Evolutionary conservation across 805 yeast genomes (phyloP), one percentile per base, ranked within the genome.

Genomic region (Wickerhamomyces pijperi): DNA sequence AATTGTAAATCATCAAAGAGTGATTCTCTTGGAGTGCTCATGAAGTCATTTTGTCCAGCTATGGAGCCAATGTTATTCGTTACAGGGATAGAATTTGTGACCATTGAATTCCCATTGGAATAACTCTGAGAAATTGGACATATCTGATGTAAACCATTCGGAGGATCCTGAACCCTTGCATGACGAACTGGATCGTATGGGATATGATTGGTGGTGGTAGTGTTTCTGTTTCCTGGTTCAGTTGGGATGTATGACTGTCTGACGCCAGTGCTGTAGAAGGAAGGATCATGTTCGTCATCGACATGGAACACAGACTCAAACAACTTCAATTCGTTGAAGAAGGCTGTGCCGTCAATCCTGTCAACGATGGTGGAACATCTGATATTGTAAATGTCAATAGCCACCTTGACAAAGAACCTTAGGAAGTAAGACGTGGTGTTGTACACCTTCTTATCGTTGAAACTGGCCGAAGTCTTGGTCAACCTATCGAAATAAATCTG

Each of bases 371-470:
- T 38, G 32, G 6, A 41, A 21, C 9, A 7, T 6, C 23, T n/a
- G 7, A 25, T 36, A 36, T 53, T 53, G 20, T 45, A 42, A 1
- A 46, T 46, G 7, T 50, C n/a, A 11, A 50, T 40, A 2, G 51
- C 48, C 29, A 53, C 38, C 18, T 48, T 44, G 17, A 47, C 21
- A 35, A 52, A 52, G 37, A 44, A 42, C 35, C 50, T 45, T 16
- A 51, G 39, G 17, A 42, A 32, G 17, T 32, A 42, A 15, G 48
- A 41, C 9, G 42, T 23, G 15, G 46, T 36, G 20, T 42, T 36
- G 18, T 36, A 39, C 15, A 44, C 39, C 7, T 40, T 19, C 13
- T 21, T 35, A n/a, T 48, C 47, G 7, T 32, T 19, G 15, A 37
- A 37, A 11, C 39, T 21, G 2, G 42, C 31, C 7, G 39, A 15